Evolutionary conservation across 192 early-diverging fungal genomes (phyloP), one percentile per base, ranked within the genome.

Genomic region (Gryganskiella cystojenkinii): DNA sequence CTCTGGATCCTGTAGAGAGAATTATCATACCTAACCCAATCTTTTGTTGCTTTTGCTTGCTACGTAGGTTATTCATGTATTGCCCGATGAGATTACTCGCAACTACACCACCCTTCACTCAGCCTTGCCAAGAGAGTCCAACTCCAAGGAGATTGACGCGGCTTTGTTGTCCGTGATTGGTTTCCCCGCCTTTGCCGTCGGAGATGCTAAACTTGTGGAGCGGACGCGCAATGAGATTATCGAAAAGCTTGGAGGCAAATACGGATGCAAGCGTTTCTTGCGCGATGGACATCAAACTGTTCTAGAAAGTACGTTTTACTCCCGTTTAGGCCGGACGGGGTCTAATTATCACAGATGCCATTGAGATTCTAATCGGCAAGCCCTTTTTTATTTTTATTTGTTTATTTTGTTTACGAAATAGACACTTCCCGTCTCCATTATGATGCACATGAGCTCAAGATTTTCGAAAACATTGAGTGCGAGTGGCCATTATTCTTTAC

Each of bases 401-500:
- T 33, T 20, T 7, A 4, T 15, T 44, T 24, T 22, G 46, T 57
- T 17, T 31, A 6, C 6, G 15, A 17, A 9, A 0, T 55, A 81
- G 91, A 95, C 65, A 86, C 82, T 17, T 71, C 70, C 9, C 92
- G 93, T 56, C 82, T 96, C 27, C 88, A 95, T 64, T 96, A 96
- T 71, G 89, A 94, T 28, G 84, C 92, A 2, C 87, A 89, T 35
- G 94, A 96, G 72, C 85, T 96, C 61, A 88, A 89, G 64, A 85
- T 91, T 15, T 96, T 96, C 82, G 92, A 95, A 64, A 79, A 90
- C 55, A 88, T 96, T 40, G 94, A 96, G 74, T 93, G 89, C 45
- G 94, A 96, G 71, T 96, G 94, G 94, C 94, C 94, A 10, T 70
- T 96, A 13, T 96, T 96, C 67, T 96, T 92, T 60, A 95, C 94